Base-by-base conservation (phyloP, 208 protist genomes). In the Leishmania tarentolae region DNA sequence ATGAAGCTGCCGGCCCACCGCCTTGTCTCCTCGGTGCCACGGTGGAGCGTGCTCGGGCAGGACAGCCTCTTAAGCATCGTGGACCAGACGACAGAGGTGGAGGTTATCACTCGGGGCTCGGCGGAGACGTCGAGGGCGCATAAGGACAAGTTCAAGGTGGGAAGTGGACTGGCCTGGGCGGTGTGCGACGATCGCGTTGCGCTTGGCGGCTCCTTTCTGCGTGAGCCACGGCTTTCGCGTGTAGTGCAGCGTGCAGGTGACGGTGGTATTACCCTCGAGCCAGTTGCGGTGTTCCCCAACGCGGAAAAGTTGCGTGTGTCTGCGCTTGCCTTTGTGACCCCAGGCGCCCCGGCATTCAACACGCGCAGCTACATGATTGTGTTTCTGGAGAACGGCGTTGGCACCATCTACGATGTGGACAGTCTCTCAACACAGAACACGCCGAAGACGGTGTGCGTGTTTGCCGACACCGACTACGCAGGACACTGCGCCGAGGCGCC, bases 71-170 rank as follows among this genome's bases (percentile, higher is more conserved):
- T 96, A 37, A 89, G 88, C 80, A 80, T 87, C 19, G 44, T 87
- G 56, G 86, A 94, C 69, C 83, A 88, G 76, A 83, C 88, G 63
- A 88, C 86, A 70, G 92, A 91, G 75, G 84, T 96, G 59, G 90
- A 96, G 83, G 81, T 87, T n/a, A 84, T 96, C 78, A 81, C 76
- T 21, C 83, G 86, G n/a, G 70, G 78, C 24, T 46, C 73, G 3
- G 84, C 61, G n/a, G 78, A 83, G 24, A 83, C 79, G 47, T 70
- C 88, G 37, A 78, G 53, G 19, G 37, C 81, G 75, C 75, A 84
- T 66, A 95, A 91, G 83, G 75, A 90, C 28, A 93, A 93, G 82
- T 96, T 96, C 59, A 93, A 90, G 75, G 88, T 96, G 24, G 93
- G 93, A 53, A 93, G 86, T 69, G 93, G 90, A 15, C 77, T 90